Evolutionary conservation across 1,284 basidiomycete species (phyloP), one percentile per base, ranked within the genome.

Genomic region (Marasmius fiardii): DNA sequence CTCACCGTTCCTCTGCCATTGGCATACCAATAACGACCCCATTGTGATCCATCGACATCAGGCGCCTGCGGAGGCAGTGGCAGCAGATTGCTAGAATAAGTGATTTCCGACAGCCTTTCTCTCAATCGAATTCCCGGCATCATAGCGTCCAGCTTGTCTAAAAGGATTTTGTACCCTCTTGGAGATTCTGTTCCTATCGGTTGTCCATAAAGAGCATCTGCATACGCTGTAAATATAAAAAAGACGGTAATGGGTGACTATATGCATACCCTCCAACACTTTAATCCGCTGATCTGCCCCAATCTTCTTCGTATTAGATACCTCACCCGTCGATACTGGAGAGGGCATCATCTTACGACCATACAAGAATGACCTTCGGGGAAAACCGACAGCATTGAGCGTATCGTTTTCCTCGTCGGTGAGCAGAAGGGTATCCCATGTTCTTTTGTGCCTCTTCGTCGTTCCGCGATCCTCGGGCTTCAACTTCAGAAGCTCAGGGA

Each of bases 51-150:
- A 20, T 45, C 35, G 11, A 2, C 35, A 18, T 14, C 20, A 10
- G 33, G 2, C n/a, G 7, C n/a, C 18, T n/a, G 26, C 2, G 14
- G 12, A 7, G 21, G 23, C 11, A 24, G 20, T 7, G 20, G 23
- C 37, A 48, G 14, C 24, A 10, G n/a, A 37, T 34, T 5, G 31
- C 10, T 14, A 11, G 18, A 34, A 12, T 43, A 35, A 55, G 20
- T 76, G 58, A 8, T 58, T 58, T 23, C 16, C 44, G 49, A 58
- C 23, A 83, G 68, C 44, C 76, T 71, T 54, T 76, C 72, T 41
- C 71, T 69, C 26, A 83, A 68, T 28, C 77, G 68, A 23, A 79
- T 74, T 2, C 79, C 80, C 50, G 80, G 79, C 24, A 81, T 65
- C 48, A 74, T 54, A 44, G 20, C 41, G 47, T 76, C 76, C 16